Evolutionary conservation across 305 asterid species (phyloP).

Genomic region (Fraxinus nigra): DNA sequence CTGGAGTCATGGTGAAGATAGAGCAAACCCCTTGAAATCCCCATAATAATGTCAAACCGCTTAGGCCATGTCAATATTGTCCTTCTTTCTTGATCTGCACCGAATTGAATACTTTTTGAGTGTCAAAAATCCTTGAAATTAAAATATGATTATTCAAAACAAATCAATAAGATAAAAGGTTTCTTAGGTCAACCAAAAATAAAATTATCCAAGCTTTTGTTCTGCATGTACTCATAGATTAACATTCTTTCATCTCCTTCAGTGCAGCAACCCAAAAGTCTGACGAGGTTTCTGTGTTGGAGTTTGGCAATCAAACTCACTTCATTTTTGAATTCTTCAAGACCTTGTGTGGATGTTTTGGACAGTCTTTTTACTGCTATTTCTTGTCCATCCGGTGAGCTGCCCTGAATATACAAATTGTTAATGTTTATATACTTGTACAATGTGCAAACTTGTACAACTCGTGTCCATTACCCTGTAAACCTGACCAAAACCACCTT

Average conservation of each 20-base stretch:
- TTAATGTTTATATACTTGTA: neutral
- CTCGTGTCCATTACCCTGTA: neutral
- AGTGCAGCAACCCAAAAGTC: conserved; percentile 39
- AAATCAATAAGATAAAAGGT: conserved; percentile 7
- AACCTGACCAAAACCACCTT: conserved; percentile 2
- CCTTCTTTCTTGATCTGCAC: conserved; percentile 16
- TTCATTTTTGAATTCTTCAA: conserved; percentile 33
- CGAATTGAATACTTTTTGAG: neutral
- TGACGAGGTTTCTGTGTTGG: conserved; percentile 36
- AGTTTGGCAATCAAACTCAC: conserved; percentile 30
- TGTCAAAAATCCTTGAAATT: neutral
- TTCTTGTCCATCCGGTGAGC: conserved; percentile 4
- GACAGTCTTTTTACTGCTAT: conserved; percentile 33
- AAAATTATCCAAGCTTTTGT: conserved; percentile 29
- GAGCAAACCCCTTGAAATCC: conserved; percentile 30
- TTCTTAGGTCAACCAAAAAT: conserved; percentile 23
- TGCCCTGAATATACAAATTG: conserved; percentile 23
- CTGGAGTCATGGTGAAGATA: conserved; percentile 43
- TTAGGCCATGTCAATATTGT: conserved; percentile 29
- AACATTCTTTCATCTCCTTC: conserved; percentile 36
- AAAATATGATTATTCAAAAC: neutral
- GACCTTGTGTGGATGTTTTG: conserved; percentile 28
- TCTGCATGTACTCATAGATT: conserved; percentile 35
- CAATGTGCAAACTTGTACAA: neutral
- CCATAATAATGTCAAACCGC: conserved; percentile 30